Base-by-base conservation (phyloP, 371 early-diverging fungal species). In the Apophysomyces ossiformis region DNA sequence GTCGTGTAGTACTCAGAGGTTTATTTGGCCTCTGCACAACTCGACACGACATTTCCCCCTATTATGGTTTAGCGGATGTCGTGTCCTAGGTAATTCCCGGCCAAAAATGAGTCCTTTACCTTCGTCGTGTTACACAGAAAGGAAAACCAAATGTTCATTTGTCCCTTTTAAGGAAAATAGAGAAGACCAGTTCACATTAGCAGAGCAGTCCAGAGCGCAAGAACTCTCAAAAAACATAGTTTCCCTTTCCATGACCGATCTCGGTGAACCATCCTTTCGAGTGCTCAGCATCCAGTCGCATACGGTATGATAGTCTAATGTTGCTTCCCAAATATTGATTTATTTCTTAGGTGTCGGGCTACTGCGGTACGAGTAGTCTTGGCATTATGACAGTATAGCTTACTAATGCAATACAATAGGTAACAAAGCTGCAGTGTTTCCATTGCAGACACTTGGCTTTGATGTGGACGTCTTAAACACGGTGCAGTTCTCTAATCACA, bases 381-480 rank as follows among this genome's bases (percentile, higher is more conserved):
- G 16, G 41, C 13, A 37, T 37, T 15, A 57, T 38, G 50, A 45
- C 60, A 37, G 3, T 26, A 13, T 39, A 36, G 35, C 36, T 58
- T 38, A 45, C 58, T 71, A 65, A 56, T 36, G 26, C 50, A 18
- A 60, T n/a, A n/a, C 8, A 70, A 57, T 67, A 87, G 79, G 81
- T 32, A 93, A 95, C 81, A 93, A 92, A 71, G 90, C 95, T 4
- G 95, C 96, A 0, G 91, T 92, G 1, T 95, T 96, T 70, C 96
- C 98, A 0, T 84, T 97, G 21, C 96, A 96, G 75, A 78, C 91
- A 3, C 84, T 95, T 0, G 96, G 96, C 13, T 93, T 89, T 75
- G 93, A 97, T 64, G 97, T 97, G 15, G 96, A 96, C 74, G 88
- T 91, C 4, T 73, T 97, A 61, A 95, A 96, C 84, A 92, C 96